Percentiles rank a stretch among this genome's conserved stretches.
These are phyloP conservation scores for Penicillium vulpinum DNA, from an alignment of 2,329 filamentous ascomycete species.

Conservation along the genomic window DNA sequence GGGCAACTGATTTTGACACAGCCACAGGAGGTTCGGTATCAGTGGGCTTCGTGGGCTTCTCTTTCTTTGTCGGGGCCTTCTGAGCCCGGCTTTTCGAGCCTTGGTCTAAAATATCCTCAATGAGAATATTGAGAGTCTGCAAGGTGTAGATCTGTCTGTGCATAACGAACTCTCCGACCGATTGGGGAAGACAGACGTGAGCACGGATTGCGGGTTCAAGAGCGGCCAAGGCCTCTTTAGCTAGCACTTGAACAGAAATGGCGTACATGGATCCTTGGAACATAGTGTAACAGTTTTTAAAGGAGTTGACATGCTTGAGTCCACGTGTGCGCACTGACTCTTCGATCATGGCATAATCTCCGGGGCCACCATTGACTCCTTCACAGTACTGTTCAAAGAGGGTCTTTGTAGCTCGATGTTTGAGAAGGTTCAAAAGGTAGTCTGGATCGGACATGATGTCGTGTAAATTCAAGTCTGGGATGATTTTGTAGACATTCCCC, in stretches of 20 bases:
- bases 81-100: not conserved
- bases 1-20: not conserved
- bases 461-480: not conserved
- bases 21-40: not conserved
- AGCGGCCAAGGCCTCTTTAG: not conserved
- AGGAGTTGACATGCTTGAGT: not conserved
- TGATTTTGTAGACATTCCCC: not conserved
- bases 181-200: not conserved
- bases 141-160: not conserved
- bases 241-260: not conserved
- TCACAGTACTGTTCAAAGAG: not conserved
- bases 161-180: not conserved
- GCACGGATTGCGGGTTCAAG: not conserved
- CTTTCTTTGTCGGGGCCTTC: not conserved
- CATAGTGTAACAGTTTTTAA: not conserved
- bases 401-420: not conserved
- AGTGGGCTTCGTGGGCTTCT: not conserved
- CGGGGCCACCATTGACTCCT: not conserved
- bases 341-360: not conserved
- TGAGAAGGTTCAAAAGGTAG: not conserved
- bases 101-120: not conserved
- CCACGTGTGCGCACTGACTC: not conserved
- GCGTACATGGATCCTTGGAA: not conserved
- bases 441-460: not conserved
- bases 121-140: not conserved